Base-by-base conservation (phyloP, 352 stramenopile genomes). In the Pythium plurisporium region DNA sequence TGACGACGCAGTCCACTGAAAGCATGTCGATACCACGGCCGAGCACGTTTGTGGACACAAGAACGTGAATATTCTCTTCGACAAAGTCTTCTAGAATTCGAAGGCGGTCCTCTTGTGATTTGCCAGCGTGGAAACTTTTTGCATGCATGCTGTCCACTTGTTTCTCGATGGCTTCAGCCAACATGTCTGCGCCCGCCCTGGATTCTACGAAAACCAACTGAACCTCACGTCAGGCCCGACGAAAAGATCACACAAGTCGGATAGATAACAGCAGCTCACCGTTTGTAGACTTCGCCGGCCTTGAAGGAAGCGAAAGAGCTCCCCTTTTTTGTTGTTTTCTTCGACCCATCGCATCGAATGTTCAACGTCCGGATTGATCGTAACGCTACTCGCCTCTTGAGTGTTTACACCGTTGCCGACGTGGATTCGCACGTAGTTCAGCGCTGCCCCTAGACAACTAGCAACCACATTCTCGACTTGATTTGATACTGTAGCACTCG, bases 171-270 rank as follows among this genome's bases (percentile, higher is more conserved):
- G 76, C 69, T 36, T 78, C 51, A 9, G 79, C 78, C 6, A 92
- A 58, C 65, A 92, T 69, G 15, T 82, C 72, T 1, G 82, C 76
- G 4, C 80, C 82, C 37, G 68, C 33, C 56, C 76, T 82, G 8
- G 82, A 92, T 20, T 70, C 67, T 6, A 92, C 82, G 62, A 90
- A 92, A 23, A 92, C 77, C 26, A 92, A 62, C 82, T 91, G 40
- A 41, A 14, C 31, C 31, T 14, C 31, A 37, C 8, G 8, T 11
- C 19, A 29, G 11, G n/a, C 12, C 17, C 14, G 3, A 25, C n/a
- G n/a, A 26, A 9, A 2, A 11, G n/a, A 2, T 17, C n/a, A 44
- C n/a, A 27, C 27, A 30, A 31, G 12, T 15, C 3, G n/a, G n/a
- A n/a, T n/a, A n/a, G n/a, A n/a, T n/a, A n/a, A n/a, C n/a, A n/a